Percentiles rank a stretch among this genome's conserved stretches.
phyloP scores from a whole-genome alignment of 148 eudicot genomes.

The Silene latifolia region DNA sequence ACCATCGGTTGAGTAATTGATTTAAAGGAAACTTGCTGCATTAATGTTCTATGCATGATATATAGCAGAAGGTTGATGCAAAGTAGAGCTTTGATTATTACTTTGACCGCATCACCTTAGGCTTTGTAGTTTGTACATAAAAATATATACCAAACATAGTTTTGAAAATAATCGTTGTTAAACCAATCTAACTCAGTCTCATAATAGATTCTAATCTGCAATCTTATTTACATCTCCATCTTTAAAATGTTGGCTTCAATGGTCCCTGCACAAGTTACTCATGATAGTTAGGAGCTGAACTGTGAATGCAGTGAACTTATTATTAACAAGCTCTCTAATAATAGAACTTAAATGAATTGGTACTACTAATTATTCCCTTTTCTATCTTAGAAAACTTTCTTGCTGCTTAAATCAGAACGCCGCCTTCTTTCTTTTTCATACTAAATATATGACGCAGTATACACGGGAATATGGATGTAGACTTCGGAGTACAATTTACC shows the following conservation, averaged over 20 bases:
- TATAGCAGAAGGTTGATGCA: slow-evolving; percentile 20
- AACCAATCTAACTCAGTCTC: slow-evolving; percentile 23
- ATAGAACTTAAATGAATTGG: background rate
- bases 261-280: slow-evolving; percentile 50
- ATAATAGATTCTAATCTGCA: slow-evolving; percentile 12
- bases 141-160: slow-evolving; percentile 23
- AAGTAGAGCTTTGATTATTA: slow-evolving; percentile 24
- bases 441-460: too few relatives aligned
- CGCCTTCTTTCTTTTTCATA: too few relatives aligned
- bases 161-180: slow-evolving; percentile 24
- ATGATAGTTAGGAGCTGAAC: slow-evolving; percentile 7
- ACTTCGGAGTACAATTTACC: slow-evolving; percentile 37
- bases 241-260: slow-evolving; percentile 49
- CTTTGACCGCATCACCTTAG: slow-evolving; percentile 21
- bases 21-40: background rate
- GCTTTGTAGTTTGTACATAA: slow-evolving; percentile 34
- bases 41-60: slow-evolving; percentile 20
- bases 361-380: background rate
- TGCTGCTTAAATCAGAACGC: background rate
- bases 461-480: background rate
- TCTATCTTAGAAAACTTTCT: background rate
- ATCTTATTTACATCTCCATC: slow-evolving; percentile 55
- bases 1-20: slow-evolving; percentile 5
- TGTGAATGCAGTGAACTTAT: slow-evolving; percentile 1
- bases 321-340: background rate